A percentile compares a stretch with the other conserved stretches of the same genome.
phyloP scores from a whole-genome alignment of 495 filamentous ascomycete genomes.

The Rhizodiscina lignyota region DNA sequence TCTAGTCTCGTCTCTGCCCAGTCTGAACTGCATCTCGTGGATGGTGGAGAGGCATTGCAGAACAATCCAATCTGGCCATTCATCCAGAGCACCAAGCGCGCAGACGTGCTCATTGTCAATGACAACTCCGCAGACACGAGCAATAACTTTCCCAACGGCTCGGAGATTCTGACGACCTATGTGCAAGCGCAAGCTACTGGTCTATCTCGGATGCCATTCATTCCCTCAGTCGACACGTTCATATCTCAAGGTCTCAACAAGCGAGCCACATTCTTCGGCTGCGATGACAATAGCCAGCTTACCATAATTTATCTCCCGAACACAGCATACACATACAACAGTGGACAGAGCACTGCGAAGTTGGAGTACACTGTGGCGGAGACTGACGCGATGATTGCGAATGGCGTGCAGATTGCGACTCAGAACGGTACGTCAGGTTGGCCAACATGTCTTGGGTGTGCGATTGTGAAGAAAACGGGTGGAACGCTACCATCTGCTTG shows the following conservation, averaged over 20 bases:
- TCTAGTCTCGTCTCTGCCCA: constrained; percentile 17
- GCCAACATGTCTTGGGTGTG: constrained; percentile 26
- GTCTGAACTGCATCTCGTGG: constrained; percentile 21
- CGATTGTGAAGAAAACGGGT: constrained; percentile 23
- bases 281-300: constrained; percentile 17
- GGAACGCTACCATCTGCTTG: constrained; percentile 16
- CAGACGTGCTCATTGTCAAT: constrained; percentile 29
- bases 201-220: constrained; percentile 23
- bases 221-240: constrained; percentile 21
- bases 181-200: constrained; percentile 17
- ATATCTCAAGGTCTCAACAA: constrained; percentile 23
- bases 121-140: constrained; percentile 28
- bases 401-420: constrained; percentile 23
- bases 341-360: constrained; percentile 17
- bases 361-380: constrained; percentile 21
- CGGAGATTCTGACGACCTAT: constrained; percentile 24
- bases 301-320: constrained; percentile 31
- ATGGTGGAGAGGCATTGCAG: constrained; percentile 27
- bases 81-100: constrained; percentile 23
- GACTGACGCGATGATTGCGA: constrained; percentile 24
- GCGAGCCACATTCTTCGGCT: constrained; percentile 29
- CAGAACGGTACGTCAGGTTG: constrained; percentile 16
- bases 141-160: constrained; percentile 27
- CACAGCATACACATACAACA: constrained; percentile 18
- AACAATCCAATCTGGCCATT: constrained; percentile 32